These are phyloP conservation scores for Aspergillus pseudoviridinutans DNA, from an alignment of 2,329 filamentous ascomycete species.

Conservation along the genomic window DNA sequence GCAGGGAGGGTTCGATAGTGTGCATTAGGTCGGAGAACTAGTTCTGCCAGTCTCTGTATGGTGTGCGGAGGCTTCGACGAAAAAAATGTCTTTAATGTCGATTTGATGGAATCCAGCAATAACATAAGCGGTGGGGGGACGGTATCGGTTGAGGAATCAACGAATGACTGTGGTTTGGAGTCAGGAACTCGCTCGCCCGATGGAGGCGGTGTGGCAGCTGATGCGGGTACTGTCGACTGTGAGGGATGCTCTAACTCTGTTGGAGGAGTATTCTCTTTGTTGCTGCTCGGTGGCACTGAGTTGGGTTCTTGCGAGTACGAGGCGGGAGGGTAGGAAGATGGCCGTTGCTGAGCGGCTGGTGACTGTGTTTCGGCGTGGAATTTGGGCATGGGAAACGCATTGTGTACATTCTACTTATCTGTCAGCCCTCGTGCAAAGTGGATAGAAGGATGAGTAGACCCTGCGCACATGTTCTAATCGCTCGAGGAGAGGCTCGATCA, in stretches of 20 bases:
- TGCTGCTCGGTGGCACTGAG: conserved; percentile 29
- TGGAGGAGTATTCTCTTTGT: conserved; percentile 36
- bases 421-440: neutral
- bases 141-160: conserved; percentile 43
- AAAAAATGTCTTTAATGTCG: conserved; percentile 65
- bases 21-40: conserved; percentile 68
- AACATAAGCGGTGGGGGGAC: conserved; percentile 62
- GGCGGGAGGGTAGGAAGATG: conserved; percentile 18
- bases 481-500: conserved; percentile 62
- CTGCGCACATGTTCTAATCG: conserved; percentile 61
- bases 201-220: conserved; percentile 34
- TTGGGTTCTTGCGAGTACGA: conserved; percentile 27
- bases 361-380: conserved; percentile 41
- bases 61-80: conserved; percentile 78
- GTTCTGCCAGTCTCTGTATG: conserved; percentile 84
- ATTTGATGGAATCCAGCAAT: conserved; percentile 58
- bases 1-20: conserved; percentile 80
- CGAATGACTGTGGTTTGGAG: conserved; percentile 41
- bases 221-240: conserved; percentile 26
- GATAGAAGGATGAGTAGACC: neutral
- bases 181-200: conserved; percentile 41
- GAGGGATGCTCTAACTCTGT: conserved; percentile 27
- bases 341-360: conserved; percentile 29
- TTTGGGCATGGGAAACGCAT: conserved; percentile 70
- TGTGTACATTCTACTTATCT: conserved; percentile 62